Conservation (phyloP, 345 rosid genomes). For the Gossypium rotundifolium region DNA sequence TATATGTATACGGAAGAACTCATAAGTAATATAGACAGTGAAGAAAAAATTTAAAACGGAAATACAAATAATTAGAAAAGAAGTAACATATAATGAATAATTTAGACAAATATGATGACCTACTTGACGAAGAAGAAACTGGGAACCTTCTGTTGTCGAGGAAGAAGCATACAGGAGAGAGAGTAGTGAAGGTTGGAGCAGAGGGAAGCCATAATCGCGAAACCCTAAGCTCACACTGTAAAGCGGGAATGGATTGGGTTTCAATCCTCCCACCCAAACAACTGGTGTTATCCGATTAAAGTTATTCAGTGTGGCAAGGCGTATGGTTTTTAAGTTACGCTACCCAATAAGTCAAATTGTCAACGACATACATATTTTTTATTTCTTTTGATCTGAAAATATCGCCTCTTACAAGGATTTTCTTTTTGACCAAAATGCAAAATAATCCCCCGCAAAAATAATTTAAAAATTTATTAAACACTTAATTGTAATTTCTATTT, state of each 20-base stretch:
- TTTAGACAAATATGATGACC: not conserved
- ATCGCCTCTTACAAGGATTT: no score
- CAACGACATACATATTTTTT: no score
- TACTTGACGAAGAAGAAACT: slow-evolving; percentile 17
- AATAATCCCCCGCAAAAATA: no score
- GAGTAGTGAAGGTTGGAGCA: slow-evolving; percentile 28
- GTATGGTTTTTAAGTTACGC: not conserved
- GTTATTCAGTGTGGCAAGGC: not conserved
- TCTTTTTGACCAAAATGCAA: no score
- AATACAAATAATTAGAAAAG: not conserved
- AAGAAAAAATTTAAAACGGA: not conserved
- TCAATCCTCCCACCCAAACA: not conserved
- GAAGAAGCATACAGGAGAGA: slow-evolving; percentile 7
- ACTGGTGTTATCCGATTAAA: not conserved
- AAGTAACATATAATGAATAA: not conserved
- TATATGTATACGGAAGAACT: not conserved
- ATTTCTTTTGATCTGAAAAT: no score
- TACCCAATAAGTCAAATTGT: not conserved
- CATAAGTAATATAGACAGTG: not conserved
- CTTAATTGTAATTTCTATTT: no score
- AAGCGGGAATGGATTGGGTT: slow-evolving; percentile 4
- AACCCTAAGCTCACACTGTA: not conserved
- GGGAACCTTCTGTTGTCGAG: slow-evolving; percentile 16
- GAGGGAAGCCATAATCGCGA: slow-evolving; percentile 29
- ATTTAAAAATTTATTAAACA: no score